phyloP scores from a whole-genome alignment of 1,284 basidiomycete species.

The Apiotrichum brassicae region DNA sequence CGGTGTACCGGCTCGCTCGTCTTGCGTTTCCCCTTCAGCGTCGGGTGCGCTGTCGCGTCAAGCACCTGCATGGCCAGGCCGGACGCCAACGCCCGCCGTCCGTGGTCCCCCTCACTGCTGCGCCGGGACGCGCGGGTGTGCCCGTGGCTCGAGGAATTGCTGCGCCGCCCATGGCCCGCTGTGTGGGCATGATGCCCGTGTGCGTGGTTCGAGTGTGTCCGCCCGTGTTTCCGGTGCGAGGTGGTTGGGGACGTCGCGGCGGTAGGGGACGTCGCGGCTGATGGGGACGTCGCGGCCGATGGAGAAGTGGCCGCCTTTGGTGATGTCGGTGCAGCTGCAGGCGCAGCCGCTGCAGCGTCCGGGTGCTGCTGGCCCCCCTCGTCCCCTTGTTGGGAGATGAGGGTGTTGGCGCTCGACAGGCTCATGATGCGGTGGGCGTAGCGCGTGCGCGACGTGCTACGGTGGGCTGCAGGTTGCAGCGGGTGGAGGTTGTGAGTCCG shows the following conservation, averaged over 20 bases:
- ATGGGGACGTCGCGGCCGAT: not conserved
- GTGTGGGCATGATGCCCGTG: conserved; percentile 5
- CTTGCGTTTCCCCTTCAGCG: conserved; percentile 23
- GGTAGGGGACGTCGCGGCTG: not conserved
- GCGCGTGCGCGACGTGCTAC: not conserved
- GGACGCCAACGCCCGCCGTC: conserved; percentile 33
- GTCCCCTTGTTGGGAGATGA: conserved; percentile 23
- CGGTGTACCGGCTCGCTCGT: conserved; percentile 3
- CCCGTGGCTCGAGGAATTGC: conserved; percentile 8
- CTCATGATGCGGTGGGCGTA: conserved; percentile 24
- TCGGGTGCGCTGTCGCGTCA: conserved; percentile 14
- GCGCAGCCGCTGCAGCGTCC: not conserved
- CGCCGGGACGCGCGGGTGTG: conserved; percentile 17
- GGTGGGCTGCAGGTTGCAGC: too few species aligned
- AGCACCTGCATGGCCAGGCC: conserved; percentile 39
- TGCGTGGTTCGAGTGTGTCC: conserved; percentile 2
- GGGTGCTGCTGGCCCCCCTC: not conserved
- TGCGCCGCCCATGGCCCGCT: not conserved
- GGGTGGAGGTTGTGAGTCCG: too few species aligned
- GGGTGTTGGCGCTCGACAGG: conserved; percentile 32
- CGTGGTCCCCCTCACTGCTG: conserved; percentile 30
- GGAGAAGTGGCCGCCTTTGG: not conserved
- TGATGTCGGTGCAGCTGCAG: not conserved
- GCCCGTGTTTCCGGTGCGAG: conserved; percentile 2
- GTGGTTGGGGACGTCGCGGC: conserved; percentile 1